phyloP scores from a whole-genome alignment of 2,329 filamentous ascomycete genomes.

The Clathrospora elynae region DNA sequence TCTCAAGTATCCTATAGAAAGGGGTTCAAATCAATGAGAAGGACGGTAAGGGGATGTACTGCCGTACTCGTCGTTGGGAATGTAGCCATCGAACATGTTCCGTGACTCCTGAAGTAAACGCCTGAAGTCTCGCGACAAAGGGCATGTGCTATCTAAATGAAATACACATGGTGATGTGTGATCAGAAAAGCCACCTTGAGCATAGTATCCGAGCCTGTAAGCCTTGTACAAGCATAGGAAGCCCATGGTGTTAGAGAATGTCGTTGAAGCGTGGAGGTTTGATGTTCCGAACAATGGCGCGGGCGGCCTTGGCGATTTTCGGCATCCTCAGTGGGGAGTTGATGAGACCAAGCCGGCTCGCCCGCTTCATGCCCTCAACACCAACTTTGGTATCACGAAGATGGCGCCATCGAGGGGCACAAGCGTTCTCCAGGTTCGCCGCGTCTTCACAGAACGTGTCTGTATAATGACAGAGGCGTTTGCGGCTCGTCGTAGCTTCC shows the following conservation, averaged over 20 bases:
- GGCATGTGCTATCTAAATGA: no score
- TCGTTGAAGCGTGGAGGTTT: conserved; percentile 11
- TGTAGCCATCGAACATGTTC: no score
- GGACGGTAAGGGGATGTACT: no score
- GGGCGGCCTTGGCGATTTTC: conserved; percentile 1
- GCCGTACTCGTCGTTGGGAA: no score
- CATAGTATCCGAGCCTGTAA: no score
- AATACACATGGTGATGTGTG: no score
- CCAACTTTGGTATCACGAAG: conserved; percentile 1
- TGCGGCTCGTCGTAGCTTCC: neutral
- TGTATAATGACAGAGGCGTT: neutral
- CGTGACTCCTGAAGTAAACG: no score
- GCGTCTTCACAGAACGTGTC: neutral
- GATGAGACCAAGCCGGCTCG: conserved; percentile 1
- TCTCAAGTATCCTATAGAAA: no score
- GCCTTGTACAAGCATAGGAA: neutral
- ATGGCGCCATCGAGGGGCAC: conserved; percentile 29
- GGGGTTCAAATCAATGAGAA: no score
- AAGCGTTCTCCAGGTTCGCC: neutral
- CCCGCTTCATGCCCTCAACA: conserved; percentile 11
- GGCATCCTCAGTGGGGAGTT: conserved; percentile 8
- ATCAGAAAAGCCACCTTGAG: no score
- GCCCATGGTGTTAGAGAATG: neutral
- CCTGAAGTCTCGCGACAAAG: no score
- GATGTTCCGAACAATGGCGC: conserved; percentile 10